Evolutionary conservation across 768 basidiomycete species (phyloP), one percentile per base, ranked within the genome.

Genomic region (Multifurca ochricompacta): DNA sequence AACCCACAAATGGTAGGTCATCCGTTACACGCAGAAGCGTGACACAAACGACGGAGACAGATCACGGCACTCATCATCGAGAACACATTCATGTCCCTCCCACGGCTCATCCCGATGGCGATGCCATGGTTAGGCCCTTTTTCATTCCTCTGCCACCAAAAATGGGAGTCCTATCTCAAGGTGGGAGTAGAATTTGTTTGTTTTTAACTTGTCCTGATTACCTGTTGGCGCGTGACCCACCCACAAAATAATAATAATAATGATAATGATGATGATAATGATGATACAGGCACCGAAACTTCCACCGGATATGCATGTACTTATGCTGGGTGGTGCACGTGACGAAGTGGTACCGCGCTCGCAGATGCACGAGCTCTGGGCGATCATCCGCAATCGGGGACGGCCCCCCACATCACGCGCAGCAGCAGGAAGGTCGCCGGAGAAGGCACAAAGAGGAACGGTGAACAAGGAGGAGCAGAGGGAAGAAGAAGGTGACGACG

Each of bases 1-100:
- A 94, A 93, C 65, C 78, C 85, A 0, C 68, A 77, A 18, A 79
- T 84, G 63, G 89, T 85, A 55, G 67, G 30, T 51, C 36, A 10
- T 37, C 25, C 34, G 36, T 18, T 14, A 9, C 28, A n/a, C n/a
- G n/a, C n/a, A n/a, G n/a, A n/a, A n/a, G n/a, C n/a, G n/a, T 18
- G 14, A n/a, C 35, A 25, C 37, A 37, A 13, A 3, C 25, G n/a
- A n/a, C n/a, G n/a, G n/a, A n/a, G n/a, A 36, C 59, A 91, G 86
- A 81, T 95, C 52, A 53, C 73, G 16, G 93, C 85, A 1, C 74
- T 96, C 14, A 79, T 97, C 52, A 75, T 97, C 54, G 94, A 97
- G 72, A 98, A 96, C 67, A 95, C 94, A 0, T 96, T 96, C 68
- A 80, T 86, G 31, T 91, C 87, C 37, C 77, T 97, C 27, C 85